Evolutionary conservation across 352 stramenopile species (phyloP), one percentile per base, ranked within the genome.

Genomic region (Globisporangium paroecandrum): DNA sequence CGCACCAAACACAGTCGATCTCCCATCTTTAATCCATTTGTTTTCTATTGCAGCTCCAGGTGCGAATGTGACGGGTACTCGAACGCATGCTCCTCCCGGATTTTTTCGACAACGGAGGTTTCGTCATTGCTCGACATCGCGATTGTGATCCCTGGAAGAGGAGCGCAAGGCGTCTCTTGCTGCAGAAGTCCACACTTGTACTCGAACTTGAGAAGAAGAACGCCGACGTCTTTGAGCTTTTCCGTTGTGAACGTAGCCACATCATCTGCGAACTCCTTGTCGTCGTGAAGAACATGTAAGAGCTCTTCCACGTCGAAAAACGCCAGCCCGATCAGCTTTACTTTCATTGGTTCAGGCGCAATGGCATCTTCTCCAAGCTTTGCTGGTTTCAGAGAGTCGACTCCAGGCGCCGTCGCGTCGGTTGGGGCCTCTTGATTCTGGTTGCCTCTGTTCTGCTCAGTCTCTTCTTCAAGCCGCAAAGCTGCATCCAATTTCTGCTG

Each of bases 111-210:
- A 3, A 24, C 36, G 10, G 34, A 27, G 20, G 41, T 56, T 10
- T 61, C 49, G 12, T 81, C 75, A 49, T 84, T 77, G 15, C 71
- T 63, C 1, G 72, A 70, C 70, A 81, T 79, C 22, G 68, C 70
- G 18, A 85, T 79, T 12, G 34, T 63, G 24, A 83, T 46, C 1
- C 20, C 24, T 25, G 70, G 47, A 6, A 85, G 65, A 5, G 62
- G 12, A 0, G 24, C 32, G 12, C 34, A 22, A 4, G 46, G 38
- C 1, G 62, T 62, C 20, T 79, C 71, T n/a, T 66, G 59, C 47
- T 82, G 73, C 32, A 84, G 34, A 0, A 73, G 70, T 4, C 54
- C 70, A 32, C 80, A 86, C 38, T 89, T 83, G 69, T 82, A 89
- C 64, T 83, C 51, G 46, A 85, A 83, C 43, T 77, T 41, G 20